Base-by-base conservation (phyloP, 495 filamentous ascomycete genomes). In the Penicillium psychrofluorescens region DNA sequence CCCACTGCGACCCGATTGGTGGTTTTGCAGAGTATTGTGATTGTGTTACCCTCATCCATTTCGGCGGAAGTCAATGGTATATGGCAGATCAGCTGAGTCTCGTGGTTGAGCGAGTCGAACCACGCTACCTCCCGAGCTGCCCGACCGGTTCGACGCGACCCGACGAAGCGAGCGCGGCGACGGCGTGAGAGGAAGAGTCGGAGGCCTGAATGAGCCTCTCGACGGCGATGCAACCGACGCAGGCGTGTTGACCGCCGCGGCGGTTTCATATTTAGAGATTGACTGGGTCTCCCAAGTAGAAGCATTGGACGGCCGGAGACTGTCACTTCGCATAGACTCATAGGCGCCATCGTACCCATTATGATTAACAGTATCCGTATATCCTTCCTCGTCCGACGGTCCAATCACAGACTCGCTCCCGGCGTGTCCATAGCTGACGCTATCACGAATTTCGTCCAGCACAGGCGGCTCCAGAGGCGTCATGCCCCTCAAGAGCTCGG, bases 401-500 rank as follows among this genome's bases (percentile, higher is more conserved):
- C 66, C 69, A 13, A 71, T 68, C 10, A 65, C 29, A 0, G 69
- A 73, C 41, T 68, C 67, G 15, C 53, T 68, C 29, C 62, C 59
- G 11, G 47, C 50, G 11, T 47, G 46, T 33, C 36, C 29, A n/a
- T 55, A 62, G 39, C 63, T 63, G 8, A 46, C 58, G 8, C 48
- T 61, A 32, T 57, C 61, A 13, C 56, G 56, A 10, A 68, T 56
- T 6, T 68, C 68, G 3, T 74, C 67, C 22, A 80, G 44, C 6
- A 74, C 54, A 0, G 66, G 64, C 1, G 73, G 59, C 33, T 79
- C 69, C 13, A 90, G 61, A 1, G 77, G 73, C 16, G 68, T 76
- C 85, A 97, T 95, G 7, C 76, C 77, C 22, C 79, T 75, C 16
- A 98, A 57, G 5, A 98, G 67, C 30, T 89, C 83, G 1, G 90